Evolutionary conservation across 768 basidiomycete genomes (phyloP).

Genomic region (Strobilomyces confusus): DNA sequence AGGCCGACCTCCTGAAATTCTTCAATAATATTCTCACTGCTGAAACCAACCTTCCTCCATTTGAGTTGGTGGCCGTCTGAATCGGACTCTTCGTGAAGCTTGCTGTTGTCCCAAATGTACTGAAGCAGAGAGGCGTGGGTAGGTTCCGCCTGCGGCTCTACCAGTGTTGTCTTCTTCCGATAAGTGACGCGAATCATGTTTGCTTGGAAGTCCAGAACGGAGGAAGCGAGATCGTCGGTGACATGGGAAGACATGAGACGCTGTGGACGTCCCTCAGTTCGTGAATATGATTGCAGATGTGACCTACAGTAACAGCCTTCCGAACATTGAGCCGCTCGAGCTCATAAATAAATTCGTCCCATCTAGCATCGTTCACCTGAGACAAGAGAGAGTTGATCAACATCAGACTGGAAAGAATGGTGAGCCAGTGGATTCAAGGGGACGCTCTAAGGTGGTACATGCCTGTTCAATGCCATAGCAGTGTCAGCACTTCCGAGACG

Average conservation of each 20-base stretch:
- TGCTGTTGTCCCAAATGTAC: conserved; percentile 65
- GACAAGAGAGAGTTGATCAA: conserved; percentile 82
- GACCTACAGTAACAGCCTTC: conserved; percentile 75
- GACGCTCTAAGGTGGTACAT: conserved; percentile 6
- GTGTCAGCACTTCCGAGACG: conserved; percentile 79
- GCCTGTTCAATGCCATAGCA: conserved; percentile 83
- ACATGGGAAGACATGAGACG: conserved; percentile 81
- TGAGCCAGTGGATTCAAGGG: conserved; percentile 5
- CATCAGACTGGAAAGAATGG: conserved; percentile 61
- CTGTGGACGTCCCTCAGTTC: conserved; percentile 35
- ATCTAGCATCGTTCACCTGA: conserved; percentile 71
- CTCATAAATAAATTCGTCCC: conserved; percentile 75
- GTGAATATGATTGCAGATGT: background rate
- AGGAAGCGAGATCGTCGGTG: conserved; percentile 77
- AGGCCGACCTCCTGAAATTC: conserved; percentile 80
- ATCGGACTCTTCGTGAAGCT: conserved; percentile 51
- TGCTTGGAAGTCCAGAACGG: conserved; percentile 84
- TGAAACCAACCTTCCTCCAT: conserved; percentile 80
- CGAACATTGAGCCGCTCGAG: conserved; percentile 74
- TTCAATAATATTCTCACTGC: conserved; percentile 64
- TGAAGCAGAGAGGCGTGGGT: conserved; percentile 54
- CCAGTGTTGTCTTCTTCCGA: conserved; percentile 74
- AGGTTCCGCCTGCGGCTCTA: conserved; percentile 63
- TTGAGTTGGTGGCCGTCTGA: conserved; percentile 48
- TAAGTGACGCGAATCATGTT: conserved; percentile 77